These are phyloP conservation scores for Leersia perrieri DNA, from an alignment of 176 grass and related monocot species.

Conservation along the genomic window DNA sequence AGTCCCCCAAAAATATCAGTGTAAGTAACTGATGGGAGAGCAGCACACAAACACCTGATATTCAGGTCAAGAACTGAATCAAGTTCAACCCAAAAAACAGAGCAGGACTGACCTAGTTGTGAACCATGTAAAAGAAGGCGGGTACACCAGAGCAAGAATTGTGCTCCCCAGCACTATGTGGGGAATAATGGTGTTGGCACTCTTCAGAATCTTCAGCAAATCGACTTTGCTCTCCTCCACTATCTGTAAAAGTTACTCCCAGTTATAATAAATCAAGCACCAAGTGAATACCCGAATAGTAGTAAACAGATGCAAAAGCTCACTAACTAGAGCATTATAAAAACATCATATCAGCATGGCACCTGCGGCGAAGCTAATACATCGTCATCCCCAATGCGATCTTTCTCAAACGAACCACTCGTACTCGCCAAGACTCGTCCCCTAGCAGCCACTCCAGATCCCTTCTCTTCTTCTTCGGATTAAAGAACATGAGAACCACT, in stretches of 20 bases:
- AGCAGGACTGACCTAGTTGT: slow-evolving; percentile 58
- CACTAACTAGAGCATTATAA: neutral
- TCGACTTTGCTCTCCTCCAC: slow-evolving; percentile 40
- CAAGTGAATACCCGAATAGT: neutral
- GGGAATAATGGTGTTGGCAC: slow-evolving; percentile 76
- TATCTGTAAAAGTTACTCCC: slow-evolving; percentile 36
- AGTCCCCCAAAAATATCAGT: neutral
- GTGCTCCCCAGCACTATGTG: slow-evolving; percentile 91
- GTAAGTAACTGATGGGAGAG: neutral
- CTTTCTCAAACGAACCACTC: slow-evolving; percentile 48
- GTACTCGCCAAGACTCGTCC: slow-evolving; percentile 21
- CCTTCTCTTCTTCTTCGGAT: slow-evolving; percentile 37
- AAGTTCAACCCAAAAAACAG: neutral
- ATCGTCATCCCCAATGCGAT: slow-evolving; percentile 9
- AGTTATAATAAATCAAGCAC: neutral
- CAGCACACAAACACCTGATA: neutral
- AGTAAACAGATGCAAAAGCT: neutral
- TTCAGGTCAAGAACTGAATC: slow-evolving; percentile 1
- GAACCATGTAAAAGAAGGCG: slow-evolving; percentile 95
- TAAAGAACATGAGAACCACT: neutral
- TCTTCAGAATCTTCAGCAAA: slow-evolving; percentile 57
- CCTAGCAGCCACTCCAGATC: slow-evolving; percentile 6
- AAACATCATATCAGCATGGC: neutral
- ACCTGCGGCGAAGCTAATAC: slow-evolving; percentile 46
- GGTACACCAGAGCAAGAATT: slow-evolving; percentile 79